These are phyloP conservation scores for Cordia subcordata DNA, from an alignment of 257 asterid genomes.

Conservation along the genomic window DNA sequence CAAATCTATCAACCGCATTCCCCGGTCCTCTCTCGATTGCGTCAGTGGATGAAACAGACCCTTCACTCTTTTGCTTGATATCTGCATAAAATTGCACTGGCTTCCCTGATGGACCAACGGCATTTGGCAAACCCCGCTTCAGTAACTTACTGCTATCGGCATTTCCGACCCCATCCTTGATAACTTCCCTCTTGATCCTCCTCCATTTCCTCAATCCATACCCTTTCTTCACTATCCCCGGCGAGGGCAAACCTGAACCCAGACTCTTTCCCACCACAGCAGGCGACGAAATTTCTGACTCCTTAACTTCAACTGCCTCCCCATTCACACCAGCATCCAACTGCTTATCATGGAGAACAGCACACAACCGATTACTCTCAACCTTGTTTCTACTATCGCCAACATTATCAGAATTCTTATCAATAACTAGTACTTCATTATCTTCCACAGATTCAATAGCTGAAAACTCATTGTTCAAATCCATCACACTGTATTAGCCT, in stretches of 20 bases:
- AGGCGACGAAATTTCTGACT: conserved; percentile 6
- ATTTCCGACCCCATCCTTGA: conserved; percentile 28
- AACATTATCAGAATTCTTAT: conserved; percentile 16
- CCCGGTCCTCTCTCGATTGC: conserved; percentile 27
- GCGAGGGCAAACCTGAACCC: conserved; percentile 23
- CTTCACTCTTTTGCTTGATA: conserved; percentile 39
- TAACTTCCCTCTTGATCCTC: conserved; percentile 54
- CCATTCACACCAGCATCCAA: conserved; percentile 17
- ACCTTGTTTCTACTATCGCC: conserved; percentile 19
- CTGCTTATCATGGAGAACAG: background rate
- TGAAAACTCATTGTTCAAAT: conserved; percentile 33
- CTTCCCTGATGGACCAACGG: conserved; percentile 27
- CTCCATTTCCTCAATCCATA: conserved; percentile 74
- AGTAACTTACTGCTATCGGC: conserved; percentile 27
- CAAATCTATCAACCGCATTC: conserved; percentile 25
- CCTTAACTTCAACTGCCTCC: conserved; percentile 18
- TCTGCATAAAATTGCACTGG: conserved; percentile 33
- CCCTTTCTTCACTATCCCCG: conserved; percentile 33
- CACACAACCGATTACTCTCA: conserved; percentile 24
- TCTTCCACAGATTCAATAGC: conserved; percentile 40
- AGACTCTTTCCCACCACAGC: conserved; percentile 9
- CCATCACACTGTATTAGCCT: conserved; percentile 28
- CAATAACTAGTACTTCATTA: conserved; percentile 25
- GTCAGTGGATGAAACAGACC: conserved; percentile 52
- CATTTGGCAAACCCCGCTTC: conserved; percentile 32